Base-by-base conservation (phyloP, 2,329 filamentous ascomycete genomes). In the Penicillium psychrosexuale region DNA sequence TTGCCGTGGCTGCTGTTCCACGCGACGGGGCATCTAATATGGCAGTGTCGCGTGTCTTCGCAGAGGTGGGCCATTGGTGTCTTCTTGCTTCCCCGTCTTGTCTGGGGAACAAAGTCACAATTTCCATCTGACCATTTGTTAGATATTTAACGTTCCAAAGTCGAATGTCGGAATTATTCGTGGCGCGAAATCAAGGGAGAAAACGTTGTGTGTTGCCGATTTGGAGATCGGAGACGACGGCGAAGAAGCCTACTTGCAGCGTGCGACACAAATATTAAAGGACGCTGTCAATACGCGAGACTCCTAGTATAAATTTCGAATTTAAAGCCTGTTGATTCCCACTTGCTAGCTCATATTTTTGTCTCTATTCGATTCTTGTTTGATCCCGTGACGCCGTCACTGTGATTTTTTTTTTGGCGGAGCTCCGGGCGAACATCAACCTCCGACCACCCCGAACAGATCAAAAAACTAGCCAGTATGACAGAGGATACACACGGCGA, bases 1-100 rank as follows among this genome's bases (percentile, higher is more conserved):
- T 91, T 1, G 87, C 84, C 45, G 86, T 90, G 2, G 74, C 86
- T 0, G 86, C 85, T 0, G 84, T 81, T 59, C 79, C 87, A 11
- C 79, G 80, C 57, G 84, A 89, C 13, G 86, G 86, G 13, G 84
- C 88, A 66, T 83, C 87, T 5, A 90, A 90, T 66, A 82, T 81
- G 66, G 86, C 87, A 5, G 84, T 89, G 2, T 73, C 84, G 46
- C 76, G 80, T 36, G 72, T 90, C 5, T 73, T 91, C 52, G 85
- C 86, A 59, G 75, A 83, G 65, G 84, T 85, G 62, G 59, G 72
- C 30, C 28, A 27, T 15, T 49, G 22, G 11, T 36, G 15, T 28
- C 28, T 28, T 17, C 8, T 39, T 13, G 3, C 58, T 30, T 44
- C 8, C 8, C 28, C 9, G 8, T 33, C 17, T 40, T 38, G 22